These are phyloP conservation scores for Quercus rubra DNA, from an alignment of 306 rosid genomes.

Conservation along the genomic window DNA sequence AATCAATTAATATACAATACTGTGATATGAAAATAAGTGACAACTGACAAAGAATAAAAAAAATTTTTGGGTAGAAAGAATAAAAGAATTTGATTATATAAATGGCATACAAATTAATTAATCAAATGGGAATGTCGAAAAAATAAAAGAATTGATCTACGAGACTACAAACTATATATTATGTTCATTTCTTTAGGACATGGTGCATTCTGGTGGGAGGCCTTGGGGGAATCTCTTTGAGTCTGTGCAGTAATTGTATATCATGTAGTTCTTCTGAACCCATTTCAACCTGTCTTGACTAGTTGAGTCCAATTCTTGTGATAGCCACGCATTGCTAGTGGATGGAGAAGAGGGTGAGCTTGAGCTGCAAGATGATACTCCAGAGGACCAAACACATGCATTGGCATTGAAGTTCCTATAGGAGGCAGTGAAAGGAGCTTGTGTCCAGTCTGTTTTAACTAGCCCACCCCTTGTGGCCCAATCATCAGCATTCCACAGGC, in stretches of 20 bases:
- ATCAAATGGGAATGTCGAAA: neutral
- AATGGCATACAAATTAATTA: no score
- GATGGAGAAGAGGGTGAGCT: slow-evolving; percentile 6
- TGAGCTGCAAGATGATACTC: slow-evolving; percentile 47
- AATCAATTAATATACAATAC: no score
- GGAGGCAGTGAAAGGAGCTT: slow-evolving; percentile 60
- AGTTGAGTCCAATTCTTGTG: slow-evolving; percentile 40
- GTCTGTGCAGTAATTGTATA: slow-evolving; percentile 59
- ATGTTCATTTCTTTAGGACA: neutral
- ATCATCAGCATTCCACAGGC: slow-evolving; percentile 79
- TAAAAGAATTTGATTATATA: no score
- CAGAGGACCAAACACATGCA: slow-evolving; percentile 47
- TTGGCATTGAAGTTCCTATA: slow-evolving; percentile 58
- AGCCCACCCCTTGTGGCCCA: slow-evolving; percentile 88
- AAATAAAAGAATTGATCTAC: neutral
- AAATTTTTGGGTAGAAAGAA: no score
- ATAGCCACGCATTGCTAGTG: slow-evolving; percentile 35
- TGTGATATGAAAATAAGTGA: no score
- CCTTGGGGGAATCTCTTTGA: slow-evolving; percentile 55
- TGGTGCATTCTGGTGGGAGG: slow-evolving; percentile 49
- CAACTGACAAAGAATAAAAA: no score
- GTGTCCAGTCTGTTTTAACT: slow-evolving; percentile 62
- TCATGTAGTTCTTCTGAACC: slow-evolving; percentile 65
- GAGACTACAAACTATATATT: no score
- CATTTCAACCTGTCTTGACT: slow-evolving; percentile 35